Evolutionary conservation across 2,329 filamentous ascomycete species (phyloP), one percentile per base, ranked within the genome.

Genomic region (Penicillium sp.): DNA sequence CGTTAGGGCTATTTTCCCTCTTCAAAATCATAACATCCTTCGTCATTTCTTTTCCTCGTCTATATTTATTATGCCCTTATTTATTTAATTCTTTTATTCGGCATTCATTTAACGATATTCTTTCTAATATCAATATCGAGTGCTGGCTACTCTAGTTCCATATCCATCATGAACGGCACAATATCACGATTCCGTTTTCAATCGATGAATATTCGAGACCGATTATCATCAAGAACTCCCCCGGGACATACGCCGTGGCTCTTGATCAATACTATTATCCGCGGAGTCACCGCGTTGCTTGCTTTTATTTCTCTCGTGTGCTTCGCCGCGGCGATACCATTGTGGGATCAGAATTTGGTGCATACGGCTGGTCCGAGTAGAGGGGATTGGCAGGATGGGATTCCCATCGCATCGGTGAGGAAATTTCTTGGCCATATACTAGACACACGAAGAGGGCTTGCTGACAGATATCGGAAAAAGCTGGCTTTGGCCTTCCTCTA

Each of bases 371-470:
- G 66, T 3, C 61, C 64, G 3, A 58, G 52, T 40, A 56, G 60
- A 42, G 65, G 65, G 6, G 66, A 65, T 56, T 70, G 67, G 68
- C 68, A 69, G 42, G 68, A 71, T 58, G 64, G 63, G 28, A 58
- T 70, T 47, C 61, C 66, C 5, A 61, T 70, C 51, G 61, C 62
- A 6, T 64, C 66, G 35, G 64, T 71, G 59, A 35, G 57, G 47
- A 21, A n/a, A 23, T 7, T 52, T 16, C 18, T 46, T 23, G 5
- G 16, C 16, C 23, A 30, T 40, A 40, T 18, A 3, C n/a, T 14
- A 12, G 5, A n/a, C 3, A n/a, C 18, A 40, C 16, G 6, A 18
- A 20, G 16, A 8, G 35, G 18, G 18, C 5, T 18, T 6, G 35
- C 35, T 40, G n/a, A 40, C n/a, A 40, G n/a, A 46, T 20, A 16